These are phyloP conservation scores for Mortierella sp. DNA, from an alignment of 371 early-diverging fungal genomes.

Conservation along the genomic window DNA sequence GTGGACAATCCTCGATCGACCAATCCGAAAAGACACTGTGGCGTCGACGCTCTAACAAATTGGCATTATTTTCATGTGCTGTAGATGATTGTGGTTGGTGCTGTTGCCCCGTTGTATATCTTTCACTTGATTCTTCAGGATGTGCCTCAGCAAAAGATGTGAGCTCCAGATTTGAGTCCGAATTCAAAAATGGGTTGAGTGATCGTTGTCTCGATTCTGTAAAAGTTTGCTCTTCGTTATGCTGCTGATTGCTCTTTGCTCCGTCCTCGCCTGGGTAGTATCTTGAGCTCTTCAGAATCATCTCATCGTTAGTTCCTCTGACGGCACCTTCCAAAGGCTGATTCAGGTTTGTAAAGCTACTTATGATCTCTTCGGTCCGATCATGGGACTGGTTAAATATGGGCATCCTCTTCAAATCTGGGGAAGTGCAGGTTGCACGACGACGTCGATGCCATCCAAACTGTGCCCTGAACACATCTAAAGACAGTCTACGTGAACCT, in stretches of 20 bases:
- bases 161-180: background rate
- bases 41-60: conserved; percentile 10
- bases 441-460: conserved; percentile 37
- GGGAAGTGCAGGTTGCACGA: conserved; percentile 36
- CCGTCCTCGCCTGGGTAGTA: conserved; percentile 24
- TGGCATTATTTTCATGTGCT: background rate
- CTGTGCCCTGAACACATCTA: conserved; percentile 32
- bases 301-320: background rate
- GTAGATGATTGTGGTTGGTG: background rate
- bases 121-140: background rate
- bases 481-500: conserved; percentile 30
- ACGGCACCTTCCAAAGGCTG: background rate
- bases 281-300: conserved; percentile 27
- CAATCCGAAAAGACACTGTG: conserved; percentile 42
- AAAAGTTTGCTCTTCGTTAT: background rate
- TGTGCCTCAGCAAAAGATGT: background rate
- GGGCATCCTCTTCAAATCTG: conserved; percentile 11
- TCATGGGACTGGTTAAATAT: background rate
- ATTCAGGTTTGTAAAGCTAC: background rate
- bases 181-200: conserved; percentile 12
- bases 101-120: background rate
- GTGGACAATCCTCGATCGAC: conserved; percentile 34
- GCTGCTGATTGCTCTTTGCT: background rate
- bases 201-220: background rate
- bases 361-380: conserved; percentile 1